Base-by-base conservation (phyloP, 768 basidiomycete genomes). In the Termitomyces sp. region DNA sequence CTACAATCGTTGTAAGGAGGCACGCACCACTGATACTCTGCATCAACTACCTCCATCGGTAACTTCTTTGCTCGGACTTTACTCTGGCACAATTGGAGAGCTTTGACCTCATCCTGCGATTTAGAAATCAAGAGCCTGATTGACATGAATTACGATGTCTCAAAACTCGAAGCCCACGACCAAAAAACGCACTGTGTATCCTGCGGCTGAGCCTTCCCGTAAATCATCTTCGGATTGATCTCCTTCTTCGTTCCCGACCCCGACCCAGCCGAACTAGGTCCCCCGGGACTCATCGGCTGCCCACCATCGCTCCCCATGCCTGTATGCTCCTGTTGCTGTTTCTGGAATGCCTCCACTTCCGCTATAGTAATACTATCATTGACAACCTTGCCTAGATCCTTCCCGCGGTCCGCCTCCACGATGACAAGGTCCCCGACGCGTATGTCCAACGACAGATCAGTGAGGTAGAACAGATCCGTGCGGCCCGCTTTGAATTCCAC, bases 31-130 rank as follows among this genome's bases (percentile, higher is more conserved):
- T 99, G 96, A 75, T 95, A 99, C 73, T 98, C 96, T 33, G 95
- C 96, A 71, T 98, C 96, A 49, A 97, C 86, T 57, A 99, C 94
- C 71, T 98, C 93, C 96, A 99, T 99, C 17, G 94, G 94, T 67
- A 98, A 74, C 68, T 94, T 94, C 75, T 95, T 91, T 70, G 94
- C 92, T 53, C 86, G 78, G 14, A 97, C 95, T 71, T 98, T 98
- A 58, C 78, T 90, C 70, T 93, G 85, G 63, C 95, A 97, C 54
- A 98, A 75, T 65, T 91, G 86, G 44, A 99, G 75, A 21, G 96
- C 96, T 73, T 95, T 94, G 55, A 84, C 72, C 72, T 99, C 96
- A 70, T 99, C 96, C 65, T 89, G 86, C 55, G 84, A 77, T 76
- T 98, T 99, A 42, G 85, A 77, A 28, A 85, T 77, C 58, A 98